These are phyloP conservation scores for Isoetes taiwanensis DNA, from an alignment of 75 land plant species.

Conservation along the genomic window DNA sequence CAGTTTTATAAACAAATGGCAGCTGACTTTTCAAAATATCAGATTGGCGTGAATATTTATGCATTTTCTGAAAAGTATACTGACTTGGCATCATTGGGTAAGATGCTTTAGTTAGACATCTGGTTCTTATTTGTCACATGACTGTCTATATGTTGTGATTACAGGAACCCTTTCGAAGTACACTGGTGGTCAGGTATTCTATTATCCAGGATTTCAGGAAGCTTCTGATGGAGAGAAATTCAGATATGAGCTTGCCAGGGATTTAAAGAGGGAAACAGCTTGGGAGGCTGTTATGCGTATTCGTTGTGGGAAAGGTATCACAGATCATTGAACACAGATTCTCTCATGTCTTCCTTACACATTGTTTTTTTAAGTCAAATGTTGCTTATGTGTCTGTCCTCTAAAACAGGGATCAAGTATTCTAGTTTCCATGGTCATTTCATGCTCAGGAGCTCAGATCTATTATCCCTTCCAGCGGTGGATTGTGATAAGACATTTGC, in stretches of 20 bases:
- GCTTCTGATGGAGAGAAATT: conserved; percentile 53
- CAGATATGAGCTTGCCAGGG: conserved; percentile 69
- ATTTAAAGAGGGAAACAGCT: conserved; percentile 91
- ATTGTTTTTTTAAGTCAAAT: neutral
- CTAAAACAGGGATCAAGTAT: conserved; percentile 60
- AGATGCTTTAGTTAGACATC: neutral
- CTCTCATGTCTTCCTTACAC: neutral
- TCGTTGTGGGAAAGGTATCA: conserved; percentile 94
- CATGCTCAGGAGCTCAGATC: conserved; percentile 86
- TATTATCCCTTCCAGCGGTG: conserved; percentile 94
- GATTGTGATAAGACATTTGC: conserved; percentile 98
- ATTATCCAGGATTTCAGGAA: conserved; percentile 71
- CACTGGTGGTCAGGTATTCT: conserved; percentile 90
- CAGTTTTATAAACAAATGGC: conserved; percentile 99
- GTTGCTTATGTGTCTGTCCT: neutral
- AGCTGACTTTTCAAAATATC: conserved; percentile 84
- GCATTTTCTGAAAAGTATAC: conserved; percentile 76
- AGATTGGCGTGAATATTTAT: conserved; percentile 81
- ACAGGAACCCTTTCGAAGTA: conserved; percentile 89
- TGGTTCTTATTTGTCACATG: conserved; percentile 4
- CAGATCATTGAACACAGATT: neutral
- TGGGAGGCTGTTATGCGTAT: conserved; percentile 99
- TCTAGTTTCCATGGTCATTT: conserved; percentile 91
- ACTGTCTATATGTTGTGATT: conserved; percentile 6
- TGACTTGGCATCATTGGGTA: conserved; percentile 94